phyloP scores from a whole-genome alignment of 2,329 filamentous ascomycete genomes.

The Neocucurbitaria cava region DNA sequence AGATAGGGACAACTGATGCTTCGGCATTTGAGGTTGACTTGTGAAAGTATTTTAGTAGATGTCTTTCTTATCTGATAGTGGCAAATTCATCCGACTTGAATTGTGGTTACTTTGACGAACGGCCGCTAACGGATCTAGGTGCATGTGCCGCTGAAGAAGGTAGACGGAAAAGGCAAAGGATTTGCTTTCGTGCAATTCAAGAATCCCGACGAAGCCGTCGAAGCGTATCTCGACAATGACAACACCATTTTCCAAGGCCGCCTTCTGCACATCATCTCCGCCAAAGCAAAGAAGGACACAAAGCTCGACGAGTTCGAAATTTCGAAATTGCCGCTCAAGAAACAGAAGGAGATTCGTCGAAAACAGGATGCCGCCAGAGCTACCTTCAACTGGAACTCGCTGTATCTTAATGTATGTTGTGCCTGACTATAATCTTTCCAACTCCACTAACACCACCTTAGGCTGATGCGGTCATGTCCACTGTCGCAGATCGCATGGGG shows the following conservation, averaged over 20 bases:
- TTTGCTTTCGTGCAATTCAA: conserved; percentile 86
- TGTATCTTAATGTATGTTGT: conserved; percentile 86
- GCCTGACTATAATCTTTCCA: neutral
- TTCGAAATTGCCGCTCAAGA: conserved; percentile 91
- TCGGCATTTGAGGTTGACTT: conserved; percentile 85
- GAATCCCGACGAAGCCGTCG: conserved; percentile 73
- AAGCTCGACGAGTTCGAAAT: conserved; percentile 87
- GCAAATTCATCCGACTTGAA: conserved; percentile 11
- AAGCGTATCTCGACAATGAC: conserved; percentile 81
- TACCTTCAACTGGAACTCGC: conserved; percentile 97
- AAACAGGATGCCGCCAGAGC: conserved; percentile 79
- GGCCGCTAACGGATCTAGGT: conserved; percentile 65
- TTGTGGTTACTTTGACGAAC: neutral
- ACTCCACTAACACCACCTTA: conserved; percentile 22
- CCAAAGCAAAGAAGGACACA: conserved; percentile 78
- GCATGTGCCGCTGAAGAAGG: conserved; percentile 78
- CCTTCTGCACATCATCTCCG: conserved; percentile 87
- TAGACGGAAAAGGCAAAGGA: conserved; percentile 79
- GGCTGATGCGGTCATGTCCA: conserved; percentile 87
- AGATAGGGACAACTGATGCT: conserved; percentile 99
- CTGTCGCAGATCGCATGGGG: conserved; percentile 83
- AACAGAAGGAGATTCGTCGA: conserved; percentile 88
- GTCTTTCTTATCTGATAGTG: conserved; percentile 84
- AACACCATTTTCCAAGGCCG: conserved; percentile 90
- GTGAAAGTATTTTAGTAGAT: conserved; percentile 99